Evolutionary conservation across 192 early-diverging fungal genomes (phyloP).

Genomic region (Gigaspora rosea): DNA sequence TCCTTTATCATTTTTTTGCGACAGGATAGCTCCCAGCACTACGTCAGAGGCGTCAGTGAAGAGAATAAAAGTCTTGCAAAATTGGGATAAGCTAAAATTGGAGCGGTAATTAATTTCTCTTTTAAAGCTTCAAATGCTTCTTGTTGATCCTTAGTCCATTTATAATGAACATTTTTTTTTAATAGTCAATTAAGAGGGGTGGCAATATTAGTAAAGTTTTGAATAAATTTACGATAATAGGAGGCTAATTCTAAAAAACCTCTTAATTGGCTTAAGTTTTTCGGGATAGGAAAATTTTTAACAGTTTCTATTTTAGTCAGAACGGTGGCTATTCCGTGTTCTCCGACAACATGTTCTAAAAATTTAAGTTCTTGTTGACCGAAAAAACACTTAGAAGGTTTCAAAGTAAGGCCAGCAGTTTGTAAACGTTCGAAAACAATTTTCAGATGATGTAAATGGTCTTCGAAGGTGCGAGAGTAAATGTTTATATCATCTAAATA

Average conservation of each 20-base stretch:
- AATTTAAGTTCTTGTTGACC: constrained; percentile 5
- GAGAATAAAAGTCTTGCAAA: constrained; percentile 36
- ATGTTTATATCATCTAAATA: constrained; percentile 43
- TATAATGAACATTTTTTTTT: not conserved
- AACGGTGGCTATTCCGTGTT: constrained; percentile 1
- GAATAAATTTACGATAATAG: not conserved
- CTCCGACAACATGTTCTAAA: constrained; percentile 17
- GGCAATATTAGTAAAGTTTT: not conserved
- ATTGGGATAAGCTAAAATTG: constrained; percentile 41
- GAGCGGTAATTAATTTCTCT: constrained; percentile 38
- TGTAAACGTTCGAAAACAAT: constrained; percentile 11
- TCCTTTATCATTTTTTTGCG: constrained; percentile 34
- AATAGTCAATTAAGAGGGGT: not conserved
- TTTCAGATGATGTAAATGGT: constrained; percentile 20
- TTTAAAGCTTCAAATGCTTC: too few species aligned
- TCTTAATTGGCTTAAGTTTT: not conserved
- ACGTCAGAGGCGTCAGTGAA: constrained; percentile 46
- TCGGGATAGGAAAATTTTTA: constrained; percentile 14
- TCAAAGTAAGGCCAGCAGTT: constrained; percentile 10
- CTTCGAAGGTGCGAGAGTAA: constrained; percentile 32
- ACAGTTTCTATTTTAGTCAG: constrained; percentile 26
- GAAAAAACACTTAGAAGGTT: constrained; percentile 16
- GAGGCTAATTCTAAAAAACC: too few species aligned
- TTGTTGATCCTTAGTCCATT: too few species aligned
- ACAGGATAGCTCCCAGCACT: constrained; percentile 42